Conservation (phyloP, 371 early-diverging fungal genomes). For the Rhizopus delemar region DNA sequence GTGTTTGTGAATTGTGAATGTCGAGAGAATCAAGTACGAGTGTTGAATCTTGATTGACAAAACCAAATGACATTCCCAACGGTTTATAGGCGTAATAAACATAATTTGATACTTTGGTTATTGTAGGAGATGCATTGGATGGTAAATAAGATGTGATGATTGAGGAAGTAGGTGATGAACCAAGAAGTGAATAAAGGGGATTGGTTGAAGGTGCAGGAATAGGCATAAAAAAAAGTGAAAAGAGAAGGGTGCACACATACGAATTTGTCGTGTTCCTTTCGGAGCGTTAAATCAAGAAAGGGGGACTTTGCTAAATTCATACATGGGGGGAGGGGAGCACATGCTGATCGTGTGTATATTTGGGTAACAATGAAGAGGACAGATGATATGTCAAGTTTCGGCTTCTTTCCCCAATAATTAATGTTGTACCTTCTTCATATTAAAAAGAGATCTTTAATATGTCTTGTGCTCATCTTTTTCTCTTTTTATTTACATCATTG, state of each 20-base stretch:
- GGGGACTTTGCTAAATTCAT: background rate
- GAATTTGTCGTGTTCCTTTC: background rate
- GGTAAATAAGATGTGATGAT: conserved; percentile 1
- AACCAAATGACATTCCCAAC: conserved; percentile 47
- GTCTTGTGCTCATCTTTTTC: background rate
- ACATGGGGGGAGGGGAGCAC: conserved; percentile 4
- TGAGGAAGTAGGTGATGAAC: conserved; percentile 1
- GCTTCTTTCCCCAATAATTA: conserved; percentile 1
- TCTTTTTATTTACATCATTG: conserved; percentile 1
- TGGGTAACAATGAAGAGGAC: conserved; percentile 3
- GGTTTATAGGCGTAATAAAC: conserved; percentile 41
- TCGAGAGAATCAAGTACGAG: conserved; percentile 41
- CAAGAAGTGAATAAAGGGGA: conserved; percentile 4
- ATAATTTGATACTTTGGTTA: conserved; percentile 26
- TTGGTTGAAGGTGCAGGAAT: conserved; percentile 13
- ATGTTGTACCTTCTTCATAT: background rate
- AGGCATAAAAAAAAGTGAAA: background rate
- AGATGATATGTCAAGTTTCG: conserved; percentile 5
- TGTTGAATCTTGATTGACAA: conserved; percentile 13
- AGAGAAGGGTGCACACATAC: too few species aligned
- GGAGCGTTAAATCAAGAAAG: conserved; percentile 1
- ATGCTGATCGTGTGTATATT: conserved; percentile 3
- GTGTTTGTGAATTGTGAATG: conserved; percentile 45
- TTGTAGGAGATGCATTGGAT: conserved; percentile 14
- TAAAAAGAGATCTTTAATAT: background rate